A percentile compares a stretch with the other conserved stretches of the same genome.
These are phyloP conservation scores for Calocera viscosa DNA, from an alignment of 768 basidiomycete species.

Conservation along the genomic window DNA sequence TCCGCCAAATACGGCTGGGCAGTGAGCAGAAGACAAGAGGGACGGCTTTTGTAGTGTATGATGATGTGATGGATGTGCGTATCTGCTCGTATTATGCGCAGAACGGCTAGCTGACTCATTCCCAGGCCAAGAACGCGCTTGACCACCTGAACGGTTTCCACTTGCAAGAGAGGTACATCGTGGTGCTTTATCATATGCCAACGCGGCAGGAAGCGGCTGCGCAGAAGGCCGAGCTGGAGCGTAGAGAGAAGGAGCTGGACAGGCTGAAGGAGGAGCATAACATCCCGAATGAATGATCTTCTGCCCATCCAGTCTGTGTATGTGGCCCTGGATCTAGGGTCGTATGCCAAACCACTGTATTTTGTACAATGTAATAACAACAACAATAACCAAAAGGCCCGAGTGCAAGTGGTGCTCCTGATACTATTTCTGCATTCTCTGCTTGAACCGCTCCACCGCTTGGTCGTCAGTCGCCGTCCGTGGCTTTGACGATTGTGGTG, in stretches of 20 bases:
- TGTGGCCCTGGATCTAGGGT: background rate
- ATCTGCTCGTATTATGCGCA: constrained; percentile 21
- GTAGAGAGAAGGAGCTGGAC: constrained; percentile 78
- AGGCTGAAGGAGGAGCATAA: constrained; percentile 77
- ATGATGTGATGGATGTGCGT: constrained; percentile 85
- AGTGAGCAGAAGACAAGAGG: constrained; percentile 86
- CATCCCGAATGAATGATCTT: constrained; percentile 29
- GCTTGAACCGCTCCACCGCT: constrained; percentile 97
- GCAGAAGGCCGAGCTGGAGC: constrained; percentile 81
- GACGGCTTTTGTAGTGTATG: constrained; percentile 92
- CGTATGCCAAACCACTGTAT: background rate
- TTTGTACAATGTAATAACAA: constrained; percentile 7
- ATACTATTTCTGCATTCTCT: constrained; percentile 50
- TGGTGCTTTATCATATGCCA: constrained; percentile 95
- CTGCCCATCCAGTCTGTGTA: background rate
- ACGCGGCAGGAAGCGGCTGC: constrained; percentile 92
- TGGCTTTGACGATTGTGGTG: constrained; percentile 30
- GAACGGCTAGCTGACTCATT: constrained; percentile 8
- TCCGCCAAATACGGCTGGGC: constrained; percentile 89
- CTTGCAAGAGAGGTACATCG: constrained; percentile 94
- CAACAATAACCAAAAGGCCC: no score
- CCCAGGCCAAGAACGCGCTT: constrained; percentile 89
- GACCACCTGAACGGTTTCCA: constrained; percentile 98
- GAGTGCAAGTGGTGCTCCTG: no score
- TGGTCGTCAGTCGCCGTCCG: constrained; percentile 74